Evolutionary conservation across 768 basidiomycete genomes (phyloP).

Genomic region (Suillus spraguei): DNA sequence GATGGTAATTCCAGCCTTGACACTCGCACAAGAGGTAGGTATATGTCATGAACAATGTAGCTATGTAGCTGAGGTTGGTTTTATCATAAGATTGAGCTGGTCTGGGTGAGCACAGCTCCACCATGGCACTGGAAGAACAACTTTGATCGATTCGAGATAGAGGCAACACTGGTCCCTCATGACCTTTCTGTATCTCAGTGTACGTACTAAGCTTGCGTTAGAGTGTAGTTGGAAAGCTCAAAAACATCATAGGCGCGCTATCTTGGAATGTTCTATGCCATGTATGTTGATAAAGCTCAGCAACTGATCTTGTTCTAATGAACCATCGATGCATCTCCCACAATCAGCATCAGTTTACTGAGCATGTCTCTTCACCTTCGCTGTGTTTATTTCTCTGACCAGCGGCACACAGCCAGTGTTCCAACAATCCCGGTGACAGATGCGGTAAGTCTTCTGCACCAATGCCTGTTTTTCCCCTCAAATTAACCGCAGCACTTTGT

Average conservation of each 20-base stretch:
- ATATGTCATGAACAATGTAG: neutral
- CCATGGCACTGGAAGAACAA: neutral
- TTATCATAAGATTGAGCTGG: neutral
- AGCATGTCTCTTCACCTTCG: neutral
- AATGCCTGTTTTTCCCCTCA: neutral
- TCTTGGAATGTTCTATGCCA: neutral
- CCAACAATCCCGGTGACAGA: neutral
- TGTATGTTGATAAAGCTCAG: neutral
- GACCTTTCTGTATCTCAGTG: constrained; percentile 3
- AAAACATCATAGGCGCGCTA: neutral
- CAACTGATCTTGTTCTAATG: neutral
- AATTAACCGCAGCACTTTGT: neutral
- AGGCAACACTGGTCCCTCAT: constrained; percentile 2
- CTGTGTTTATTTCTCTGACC: neutral
- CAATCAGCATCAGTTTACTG: neutral
- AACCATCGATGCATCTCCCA: neutral
- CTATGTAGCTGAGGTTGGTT: neutral
- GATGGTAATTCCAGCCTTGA: neutral
- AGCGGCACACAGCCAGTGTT: neutral
- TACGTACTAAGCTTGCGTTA: neutral
- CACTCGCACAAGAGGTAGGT: neutral
- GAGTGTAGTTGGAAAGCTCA: neutral
- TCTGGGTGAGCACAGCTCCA: neutral
- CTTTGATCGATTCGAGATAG: neutral
- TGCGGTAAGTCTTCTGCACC: neutral